phyloP scores from a whole-genome alignment of 352 stramenopile species.

The Pelagophyceae sp. region DNA sequence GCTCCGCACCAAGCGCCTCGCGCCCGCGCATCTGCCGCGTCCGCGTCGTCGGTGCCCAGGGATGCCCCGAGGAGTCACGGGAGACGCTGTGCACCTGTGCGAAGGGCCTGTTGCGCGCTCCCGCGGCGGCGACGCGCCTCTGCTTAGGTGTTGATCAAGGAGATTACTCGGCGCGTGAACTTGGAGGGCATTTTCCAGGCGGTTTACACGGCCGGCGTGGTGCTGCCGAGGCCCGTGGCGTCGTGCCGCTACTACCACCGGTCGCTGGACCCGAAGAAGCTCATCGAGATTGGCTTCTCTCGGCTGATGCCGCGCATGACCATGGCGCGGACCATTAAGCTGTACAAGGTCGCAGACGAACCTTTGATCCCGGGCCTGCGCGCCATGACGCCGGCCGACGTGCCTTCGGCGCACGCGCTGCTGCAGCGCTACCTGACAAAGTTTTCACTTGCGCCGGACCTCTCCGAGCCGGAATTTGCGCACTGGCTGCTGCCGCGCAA shows the following conservation, averaged over 20 bases:
- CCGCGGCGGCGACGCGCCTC: no score
- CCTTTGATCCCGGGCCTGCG: conserved; percentile 46
- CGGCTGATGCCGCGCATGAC: conserved; percentile 80
- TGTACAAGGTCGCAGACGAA: conserved; percentile 65
- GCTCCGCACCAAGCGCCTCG: conserved; percentile 74
- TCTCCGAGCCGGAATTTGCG: conserved; percentile 78
- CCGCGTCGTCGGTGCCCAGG: no score
- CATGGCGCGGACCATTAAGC: conserved; percentile 78
- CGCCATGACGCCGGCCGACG: conserved; percentile 54
- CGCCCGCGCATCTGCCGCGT: no score
- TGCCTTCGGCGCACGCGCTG: conserved; percentile 53
- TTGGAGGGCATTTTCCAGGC: conserved; percentile 79
- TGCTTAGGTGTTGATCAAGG: conserved; percentile 99
- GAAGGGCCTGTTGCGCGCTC: no score
- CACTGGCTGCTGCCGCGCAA: conserved; percentile 93
- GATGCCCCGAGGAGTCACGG: no score
- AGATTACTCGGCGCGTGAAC: conserved; percentile 97
- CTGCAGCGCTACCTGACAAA: conserved; percentile 66
- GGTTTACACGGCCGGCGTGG: conserved; percentile 94
- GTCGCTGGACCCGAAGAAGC: conserved; percentile 93
- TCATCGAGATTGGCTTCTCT: conserved; percentile 95
- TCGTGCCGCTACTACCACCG: conserved; percentile 92
- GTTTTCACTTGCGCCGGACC: conserved; percentile 71
- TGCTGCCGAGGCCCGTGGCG: conserved; percentile 86
- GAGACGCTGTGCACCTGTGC: no score